Conservation (phyloP, 768 basidiomycete genomes). For the Boletus fagicola region DNA sequence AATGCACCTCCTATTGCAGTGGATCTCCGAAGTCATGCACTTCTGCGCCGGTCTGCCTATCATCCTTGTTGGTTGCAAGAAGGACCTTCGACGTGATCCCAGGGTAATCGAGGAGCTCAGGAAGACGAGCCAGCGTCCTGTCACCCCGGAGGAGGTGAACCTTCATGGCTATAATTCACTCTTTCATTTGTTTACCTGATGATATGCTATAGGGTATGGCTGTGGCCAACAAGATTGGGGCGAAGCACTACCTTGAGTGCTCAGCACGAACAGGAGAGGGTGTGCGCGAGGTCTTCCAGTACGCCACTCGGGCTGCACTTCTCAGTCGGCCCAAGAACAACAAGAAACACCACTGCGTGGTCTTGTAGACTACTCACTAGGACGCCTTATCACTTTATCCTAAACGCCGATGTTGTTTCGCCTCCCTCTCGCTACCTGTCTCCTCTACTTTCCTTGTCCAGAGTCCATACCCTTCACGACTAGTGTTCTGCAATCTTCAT, state of each 20-base stretch:
- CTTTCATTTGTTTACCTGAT: background rate
- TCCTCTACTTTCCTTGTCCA: constrained; percentile 19
- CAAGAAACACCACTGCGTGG: constrained; percentile 44
- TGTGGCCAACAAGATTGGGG: constrained; percentile 94
- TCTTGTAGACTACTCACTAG: constrained; percentile 40
- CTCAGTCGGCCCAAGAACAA: constrained; percentile 50
- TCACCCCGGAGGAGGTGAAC: constrained; percentile 86
- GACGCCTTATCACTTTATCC: constrained; percentile 17
- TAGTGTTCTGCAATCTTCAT: constrained; percentile 38
- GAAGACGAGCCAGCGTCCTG: constrained; percentile 92
- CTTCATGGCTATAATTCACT: background rate
- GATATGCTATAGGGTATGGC: constrained; percentile 72
- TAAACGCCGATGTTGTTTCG: constrained; percentile 23
- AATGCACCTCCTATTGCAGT: constrained; percentile 47
- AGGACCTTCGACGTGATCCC: constrained; percentile 92
- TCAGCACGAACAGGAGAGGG: constrained; percentile 96
- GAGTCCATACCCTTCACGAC: constrained; percentile 39
- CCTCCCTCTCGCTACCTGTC: constrained; percentile 18
- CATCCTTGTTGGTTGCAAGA: constrained; percentile 99
- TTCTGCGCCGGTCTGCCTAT: constrained; percentile 93
- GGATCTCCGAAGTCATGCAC: constrained; percentile 99
- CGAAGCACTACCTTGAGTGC: constrained; percentile 96
- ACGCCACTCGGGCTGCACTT: constrained; percentile 90
- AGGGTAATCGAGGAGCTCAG: constrained; percentile 92
- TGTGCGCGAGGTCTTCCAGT: constrained; percentile 98